Conservation (phyloP, 805 yeast genomes). For the Yarrowia phangngaensis region DNA sequence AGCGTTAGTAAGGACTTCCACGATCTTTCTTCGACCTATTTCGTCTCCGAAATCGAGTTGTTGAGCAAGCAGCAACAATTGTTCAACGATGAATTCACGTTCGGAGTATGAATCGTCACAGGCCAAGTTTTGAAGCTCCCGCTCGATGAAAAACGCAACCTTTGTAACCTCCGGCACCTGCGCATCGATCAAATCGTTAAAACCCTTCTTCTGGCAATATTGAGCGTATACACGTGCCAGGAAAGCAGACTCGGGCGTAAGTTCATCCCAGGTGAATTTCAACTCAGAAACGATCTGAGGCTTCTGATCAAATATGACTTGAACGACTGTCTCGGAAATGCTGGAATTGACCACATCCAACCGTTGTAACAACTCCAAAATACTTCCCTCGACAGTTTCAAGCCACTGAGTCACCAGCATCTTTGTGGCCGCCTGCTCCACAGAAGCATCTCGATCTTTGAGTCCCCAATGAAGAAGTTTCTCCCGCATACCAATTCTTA, state of each 20-base stretch:
- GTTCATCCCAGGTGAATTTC: constrained; percentile 60
- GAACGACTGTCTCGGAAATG: constrained; percentile 64
- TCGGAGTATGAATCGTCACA: constrained; percentile 49
- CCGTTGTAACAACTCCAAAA: constrained; percentile 65
- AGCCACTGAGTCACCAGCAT: constrained; percentile 75
- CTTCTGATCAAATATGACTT: constrained; percentile 56
- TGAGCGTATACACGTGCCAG: constrained; percentile 63
- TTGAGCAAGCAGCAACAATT: constrained; percentile 61
- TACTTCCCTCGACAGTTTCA: constrained; percentile 59
- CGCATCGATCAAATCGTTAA: constrained; percentile 55
- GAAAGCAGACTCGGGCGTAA: constrained; percentile 73
- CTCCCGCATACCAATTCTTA: constrained; percentile 57
- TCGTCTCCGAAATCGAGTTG: constrained; percentile 86
- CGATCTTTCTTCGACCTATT: constrained; percentile 76
- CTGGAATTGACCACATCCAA: constrained; percentile 65
- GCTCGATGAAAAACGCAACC: constrained; percentile 56
- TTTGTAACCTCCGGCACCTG: constrained; percentile 76
- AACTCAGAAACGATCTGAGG: constrained; percentile 60
- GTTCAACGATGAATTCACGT: constrained; percentile 69
- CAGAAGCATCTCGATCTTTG: constrained; percentile 75
- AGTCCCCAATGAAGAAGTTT: constrained; percentile 77
- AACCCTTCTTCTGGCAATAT: constrained; percentile 55
- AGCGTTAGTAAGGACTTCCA: constrained; percentile 49
- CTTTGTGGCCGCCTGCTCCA: constrained; percentile 64
- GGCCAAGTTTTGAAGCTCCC: constrained; percentile 46